Percentiles rank a stretch among this genome's conserved stretches.
These are phyloP conservation scores for Drechslerella dactyloides DNA, from an alignment of 2,329 filamentous ascomycete species.

Conservation along the genomic window DNA sequence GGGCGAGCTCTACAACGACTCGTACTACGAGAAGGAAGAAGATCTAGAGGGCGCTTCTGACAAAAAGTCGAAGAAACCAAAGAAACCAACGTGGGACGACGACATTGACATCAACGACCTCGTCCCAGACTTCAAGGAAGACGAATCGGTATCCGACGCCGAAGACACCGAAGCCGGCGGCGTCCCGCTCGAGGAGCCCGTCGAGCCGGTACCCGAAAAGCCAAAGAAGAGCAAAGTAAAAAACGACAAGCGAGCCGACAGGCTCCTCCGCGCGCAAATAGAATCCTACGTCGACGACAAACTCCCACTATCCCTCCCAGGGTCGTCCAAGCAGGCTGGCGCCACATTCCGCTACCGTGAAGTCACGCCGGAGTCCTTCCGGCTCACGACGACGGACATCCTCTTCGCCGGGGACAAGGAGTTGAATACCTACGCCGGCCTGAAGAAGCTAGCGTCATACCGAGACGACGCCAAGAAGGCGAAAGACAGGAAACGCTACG, in stretches of 20 bases:
- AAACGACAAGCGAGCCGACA: constrained; percentile 62
- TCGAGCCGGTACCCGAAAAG: constrained; percentile 41
- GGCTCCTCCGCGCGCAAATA: constrained; percentile 42
- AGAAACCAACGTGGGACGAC: constrained; percentile 92
- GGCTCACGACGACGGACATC: constrained; percentile 87
- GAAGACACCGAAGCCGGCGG: constrained; percentile 59
- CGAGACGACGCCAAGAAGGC: constrained; percentile 87
- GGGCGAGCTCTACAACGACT: constrained; percentile 82
- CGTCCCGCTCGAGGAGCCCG: constrained; percentile 57
- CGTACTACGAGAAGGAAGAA: constrained; percentile 76
- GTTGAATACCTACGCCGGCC: constrained; percentile 86
- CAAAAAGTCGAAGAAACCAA: constrained; percentile 70
- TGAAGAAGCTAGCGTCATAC: constrained; percentile 94
- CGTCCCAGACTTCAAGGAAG: constrained; percentile 81
- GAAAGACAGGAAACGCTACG: constrained; percentile 83
- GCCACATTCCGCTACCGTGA: constrained; percentile 85
- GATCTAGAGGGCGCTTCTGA: constrained; percentile 64
- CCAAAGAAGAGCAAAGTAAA: constrained; percentile 61
- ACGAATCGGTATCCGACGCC: constrained; percentile 60
- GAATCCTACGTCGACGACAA: constrained; percentile 47
- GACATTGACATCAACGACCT: constrained; percentile 97
- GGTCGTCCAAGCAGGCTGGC: constrained; percentile 59
- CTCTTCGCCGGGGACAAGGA: constrained; percentile 83
- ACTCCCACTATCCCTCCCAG: constrained; percentile 35
- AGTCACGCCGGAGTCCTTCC: constrained; percentile 87